Base-by-base conservation (phyloP, 345 rosid genomes). In the Capsella bursapastoris region DNA sequence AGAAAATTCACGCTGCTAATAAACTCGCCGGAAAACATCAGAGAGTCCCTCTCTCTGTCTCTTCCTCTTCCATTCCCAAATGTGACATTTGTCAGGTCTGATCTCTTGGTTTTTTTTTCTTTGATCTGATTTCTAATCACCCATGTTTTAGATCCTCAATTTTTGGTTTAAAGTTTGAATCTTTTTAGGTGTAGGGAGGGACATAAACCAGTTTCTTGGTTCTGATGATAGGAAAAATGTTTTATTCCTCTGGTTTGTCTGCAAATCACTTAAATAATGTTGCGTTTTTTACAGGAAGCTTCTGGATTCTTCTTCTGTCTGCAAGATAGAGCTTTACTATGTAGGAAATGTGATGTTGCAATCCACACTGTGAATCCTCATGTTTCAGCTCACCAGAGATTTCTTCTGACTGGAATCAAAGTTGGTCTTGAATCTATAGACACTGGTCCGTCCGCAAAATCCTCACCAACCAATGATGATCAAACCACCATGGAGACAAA, bases 21-120 rank as follows among this genome's bases (percentile, higher is more conserved):
- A 95, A 95, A 91, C 89, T 95, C 31, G 99, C 99, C 7, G 86
- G 89, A 72, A 95, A 95, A 84, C 99, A 95, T 75, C 93, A 90
- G 85, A 83, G 99, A 56, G 93, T 92, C 40, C 92, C 97, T 47
- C 90, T 95, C 47, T 82, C 89, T 52, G 53, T 62, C 40, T 85
- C 96, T 43, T 71, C 93, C 50, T 77, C 91, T n/a, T 95, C 87
- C 53, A 79, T 89, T 67, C 97, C 99, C 51, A 92, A 87, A 76
- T 95, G 99, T 35, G 99, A 95, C 71, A 91, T 94, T 75, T 94
- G 98, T 69, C 95, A 91, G 97, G 99, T 89, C 31, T 49, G 8
- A 18, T 56, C 49, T 63, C 51, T 68, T 16, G 7, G 6, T 35
- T 32, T 35, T 5, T 4, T 35, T 28, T 61, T 48, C 35, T 49